Conservation (phyloP, 768 basidiomycete species). For the Lactarius quietus region DNA sequence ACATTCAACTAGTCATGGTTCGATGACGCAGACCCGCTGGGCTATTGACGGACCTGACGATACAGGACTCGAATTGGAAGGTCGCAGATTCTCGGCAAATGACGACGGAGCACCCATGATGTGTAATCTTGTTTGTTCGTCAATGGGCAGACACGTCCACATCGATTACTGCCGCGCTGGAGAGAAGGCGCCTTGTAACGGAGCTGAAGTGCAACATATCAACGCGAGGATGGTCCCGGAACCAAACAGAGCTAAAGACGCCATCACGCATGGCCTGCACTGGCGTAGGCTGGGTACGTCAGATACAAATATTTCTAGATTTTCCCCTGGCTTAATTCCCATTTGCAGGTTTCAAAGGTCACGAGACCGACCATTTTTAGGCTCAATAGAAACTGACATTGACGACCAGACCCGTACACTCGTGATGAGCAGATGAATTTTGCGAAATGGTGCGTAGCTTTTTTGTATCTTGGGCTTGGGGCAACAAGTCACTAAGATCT, state of each 20-base stretch:
- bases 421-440: slow-evolving; percentile 51
- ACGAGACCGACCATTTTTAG: neutral
- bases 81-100: slow-evolving; percentile 48
- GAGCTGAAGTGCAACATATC: slow-evolving; percentile 47
- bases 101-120: slow-evolving; percentile 62
- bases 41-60: slow-evolving; percentile 52
- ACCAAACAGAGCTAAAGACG: slow-evolving; percentile 48
- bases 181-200: slow-evolving; percentile 38
- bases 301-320: slow-evolving; percentile 11
- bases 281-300: slow-evolving; percentile 55
- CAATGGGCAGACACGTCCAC: slow-evolving; percentile 57
- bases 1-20: slow-evolving; percentile 61
- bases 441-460: slow-evolving; percentile 44
- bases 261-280: slow-evolving; percentile 49
- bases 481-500: neutral
- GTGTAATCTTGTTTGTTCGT: slow-evolving; percentile 53
- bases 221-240: slow-evolving; percentile 41
- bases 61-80: slow-evolving; percentile 48
- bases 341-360: slow-evolving; percentile 51
- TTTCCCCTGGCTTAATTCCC: neutral
- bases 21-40: slow-evolving; percentile 59
- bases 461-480: neutral
- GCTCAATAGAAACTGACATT: neutral
- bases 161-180: slow-evolving; percentile 52
- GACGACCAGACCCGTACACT: slow-evolving; percentile 50